Evolutionary conservation across 192 early-diverging fungal genomes (phyloP), one percentile per base, ranked within the genome.

Genomic region (Chytriomyces sp.): DNA sequence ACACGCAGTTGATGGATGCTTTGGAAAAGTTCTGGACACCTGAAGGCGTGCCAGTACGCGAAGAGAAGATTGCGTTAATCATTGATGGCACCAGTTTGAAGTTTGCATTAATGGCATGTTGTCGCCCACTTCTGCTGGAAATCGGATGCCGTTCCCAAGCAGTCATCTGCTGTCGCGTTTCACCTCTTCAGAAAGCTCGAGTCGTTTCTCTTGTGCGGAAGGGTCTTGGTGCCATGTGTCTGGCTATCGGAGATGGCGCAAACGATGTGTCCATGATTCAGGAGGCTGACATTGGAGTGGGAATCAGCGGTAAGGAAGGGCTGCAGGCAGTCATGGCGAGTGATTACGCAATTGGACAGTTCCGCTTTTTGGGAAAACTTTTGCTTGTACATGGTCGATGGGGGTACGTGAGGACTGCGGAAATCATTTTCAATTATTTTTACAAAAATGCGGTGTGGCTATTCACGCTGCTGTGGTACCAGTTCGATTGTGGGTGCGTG

Each of bases 401-500:
- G 91, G 91, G 91, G 62, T 98, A 98, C 81, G 84, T 92, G 77
- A 88, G 96, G 45, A 96, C 94, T 35, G 84, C 94, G 20, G 93
- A 96, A 78, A 91, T 97, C 87, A 93, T 96, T 16, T 87, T 97
- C 71, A 94, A 90, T 75, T 97, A 94, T 80, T 98, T 97, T 81
- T 97, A 96, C 89, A 99, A 99, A 80, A 97, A 98, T 81, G 90
- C 97, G 0, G 87, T 97, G 26, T 96, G 94, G 94, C 89, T 96
- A 2, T 94, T 95, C 81, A 90, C 94, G 16, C 90, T 93, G 1
- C 93, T 99, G 68, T 98, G 95, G 96, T 96, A 88, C 87, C 95
- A 96, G 80, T 95, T 98, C 78, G 94, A 92, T 81, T 93, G 91
- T 84, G 92, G 91, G 89, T 95, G 74, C 73, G 81, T 59, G n/a